phyloP scores from a whole-genome alignment of 2,329 filamentous ascomycete species.

The Sclerotinia subarctica region DNA sequence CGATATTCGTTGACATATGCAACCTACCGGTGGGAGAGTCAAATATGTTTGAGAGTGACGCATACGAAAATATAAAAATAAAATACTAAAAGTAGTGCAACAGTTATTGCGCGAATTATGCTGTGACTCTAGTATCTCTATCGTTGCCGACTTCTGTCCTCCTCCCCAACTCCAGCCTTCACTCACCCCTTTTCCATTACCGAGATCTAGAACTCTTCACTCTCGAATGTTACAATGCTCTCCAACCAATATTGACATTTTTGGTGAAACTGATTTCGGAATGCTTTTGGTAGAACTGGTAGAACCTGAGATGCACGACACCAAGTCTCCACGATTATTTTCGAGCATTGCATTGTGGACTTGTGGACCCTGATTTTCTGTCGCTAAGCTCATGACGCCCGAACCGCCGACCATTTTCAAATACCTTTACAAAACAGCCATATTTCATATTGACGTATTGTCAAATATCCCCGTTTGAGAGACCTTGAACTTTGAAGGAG shows the following conservation, averaged over 20 bases:
- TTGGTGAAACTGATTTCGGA: not conserved
- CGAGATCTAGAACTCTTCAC: not conserved
- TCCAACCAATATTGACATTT: not conserved
- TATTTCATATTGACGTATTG: not conserved
- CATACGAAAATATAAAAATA: not conserved
- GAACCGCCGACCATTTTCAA: not conserved
- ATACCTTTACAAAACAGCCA: not conserved
- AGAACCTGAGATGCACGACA: not conserved
- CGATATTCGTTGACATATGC: not conserved
- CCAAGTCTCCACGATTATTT: not conserved
- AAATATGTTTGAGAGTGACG: not conserved
- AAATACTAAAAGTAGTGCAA: not conserved
- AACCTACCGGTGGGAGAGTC: not conserved
- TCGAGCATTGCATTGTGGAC: not conserved
- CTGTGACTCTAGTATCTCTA: not conserved
- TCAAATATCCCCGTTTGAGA: not conserved
- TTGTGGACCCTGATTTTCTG: not conserved
- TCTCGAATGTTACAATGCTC: not conserved
- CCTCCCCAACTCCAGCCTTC: not conserved
- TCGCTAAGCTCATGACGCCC: conserved; percentile 4
- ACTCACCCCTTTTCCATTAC: not conserved
- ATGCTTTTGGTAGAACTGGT: not conserved
- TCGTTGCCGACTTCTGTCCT: not conserved
- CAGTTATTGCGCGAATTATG: conserved; percentile 6
- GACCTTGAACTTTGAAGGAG: too few species aligned